Conservation (phyloP, 1,284 basidiomycete species). For the Ceratorhiza oryzae-sativae region DNA sequence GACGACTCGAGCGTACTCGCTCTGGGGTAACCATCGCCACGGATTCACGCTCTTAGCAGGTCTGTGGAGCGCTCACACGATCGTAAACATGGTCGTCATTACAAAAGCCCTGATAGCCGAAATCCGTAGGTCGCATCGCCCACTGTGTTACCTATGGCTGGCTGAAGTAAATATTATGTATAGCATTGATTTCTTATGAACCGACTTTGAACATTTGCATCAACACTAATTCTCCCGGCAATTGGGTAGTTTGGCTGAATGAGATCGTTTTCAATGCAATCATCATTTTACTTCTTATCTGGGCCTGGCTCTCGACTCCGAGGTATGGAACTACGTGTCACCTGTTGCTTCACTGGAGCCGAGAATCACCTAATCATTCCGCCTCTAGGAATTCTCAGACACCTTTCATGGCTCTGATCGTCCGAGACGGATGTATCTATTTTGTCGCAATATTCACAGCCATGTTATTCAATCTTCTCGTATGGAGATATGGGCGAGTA, state of each 20-base stretch:
- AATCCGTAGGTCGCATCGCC: constrained; percentile 13
- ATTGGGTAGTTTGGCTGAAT: constrained; percentile 34
- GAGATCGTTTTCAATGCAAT: constrained; percentile 30
- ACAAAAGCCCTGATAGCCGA: not conserved
- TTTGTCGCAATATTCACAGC: constrained; percentile 33
- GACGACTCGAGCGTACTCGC: constrained; percentile 30
- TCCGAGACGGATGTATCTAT: constrained; percentile 27
- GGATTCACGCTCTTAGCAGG: constrained; percentile 4
- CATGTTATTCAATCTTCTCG: constrained; percentile 29
- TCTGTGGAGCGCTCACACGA: constrained; percentile 16
- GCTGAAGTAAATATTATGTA: not conserved
- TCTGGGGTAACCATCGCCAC: constrained; percentile 14
- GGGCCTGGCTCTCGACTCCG: constrained; percentile 36
- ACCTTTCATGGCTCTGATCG: constrained; percentile 30
- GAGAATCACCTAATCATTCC: not conserved
- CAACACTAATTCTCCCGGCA: not conserved
- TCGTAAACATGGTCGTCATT: constrained; percentile 15
- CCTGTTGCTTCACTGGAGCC: not conserved
- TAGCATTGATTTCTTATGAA: constrained; percentile 6
- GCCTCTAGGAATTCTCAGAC: constrained; percentile 24
- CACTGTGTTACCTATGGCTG: not conserved
- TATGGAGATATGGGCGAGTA: constrained; percentile 37
- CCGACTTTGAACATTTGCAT: constrained; percentile 19
- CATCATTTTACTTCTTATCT: constrained; percentile 19
- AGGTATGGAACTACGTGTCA: constrained; percentile 29